These are phyloP conservation scores for Chaetomium sp. DNA, from an alignment of 2,329 filamentous ascomycete genomes.

Conservation along the genomic window DNA sequence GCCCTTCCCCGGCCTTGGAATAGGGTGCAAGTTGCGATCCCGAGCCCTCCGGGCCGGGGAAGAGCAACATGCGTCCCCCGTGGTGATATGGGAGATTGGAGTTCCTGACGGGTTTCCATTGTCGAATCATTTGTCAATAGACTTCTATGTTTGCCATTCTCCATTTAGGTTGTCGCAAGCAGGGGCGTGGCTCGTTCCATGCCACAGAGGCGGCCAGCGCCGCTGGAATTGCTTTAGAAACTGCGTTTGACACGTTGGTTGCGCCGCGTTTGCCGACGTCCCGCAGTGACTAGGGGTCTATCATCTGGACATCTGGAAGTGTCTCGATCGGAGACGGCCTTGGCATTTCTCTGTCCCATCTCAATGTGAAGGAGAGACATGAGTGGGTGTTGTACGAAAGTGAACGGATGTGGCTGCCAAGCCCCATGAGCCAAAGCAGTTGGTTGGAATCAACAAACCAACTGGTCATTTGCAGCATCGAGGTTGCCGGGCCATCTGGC, in stretches of 20 bases:
- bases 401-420: background rate
- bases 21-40: background rate
- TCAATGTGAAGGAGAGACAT: background rate
- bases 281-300: background rate
- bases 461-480: background rate
- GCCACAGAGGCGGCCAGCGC: background rate
- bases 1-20: too few relatives aligned
- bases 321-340: conserved; percentile 1
- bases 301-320: background rate
- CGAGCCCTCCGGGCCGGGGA: background rate
- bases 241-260: background rate
- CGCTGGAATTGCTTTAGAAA: background rate
- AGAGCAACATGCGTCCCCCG: too few relatives aligned
- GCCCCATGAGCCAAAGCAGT: background rate
- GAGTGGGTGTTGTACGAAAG: background rate
- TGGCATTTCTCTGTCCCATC: background rate
- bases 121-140: background rate
- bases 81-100: background rate
- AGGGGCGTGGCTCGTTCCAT: background rate
- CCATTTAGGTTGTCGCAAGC: background rate
- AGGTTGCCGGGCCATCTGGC: background rate
- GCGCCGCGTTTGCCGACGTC: background rate
- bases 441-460: background rate
- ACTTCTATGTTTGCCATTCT: background rate
- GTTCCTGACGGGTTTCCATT: background rate